These are phyloP conservation scores for Neurospora sp. DNA, from an alignment of 495 filamentous ascomycete genomes.

Conservation along the genomic window DNA sequence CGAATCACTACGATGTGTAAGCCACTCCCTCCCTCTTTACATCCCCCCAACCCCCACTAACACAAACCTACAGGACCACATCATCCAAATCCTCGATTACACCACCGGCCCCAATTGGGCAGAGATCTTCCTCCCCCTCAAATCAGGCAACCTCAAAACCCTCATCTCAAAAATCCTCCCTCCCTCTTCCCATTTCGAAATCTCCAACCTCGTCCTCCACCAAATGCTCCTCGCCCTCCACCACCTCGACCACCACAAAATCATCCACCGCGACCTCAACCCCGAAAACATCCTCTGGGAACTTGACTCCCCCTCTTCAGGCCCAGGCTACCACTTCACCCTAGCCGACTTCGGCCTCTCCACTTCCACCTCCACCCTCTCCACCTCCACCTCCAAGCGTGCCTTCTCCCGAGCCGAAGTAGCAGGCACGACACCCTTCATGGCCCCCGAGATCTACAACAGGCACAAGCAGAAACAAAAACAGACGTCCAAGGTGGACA, in stretches of 20 bases:
- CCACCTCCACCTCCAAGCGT: neutral
- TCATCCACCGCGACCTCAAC: constrained; percentile 72
- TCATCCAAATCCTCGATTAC: constrained; percentile 17
- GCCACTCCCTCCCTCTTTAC: neutral
- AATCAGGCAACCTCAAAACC: constrained; percentile 15
- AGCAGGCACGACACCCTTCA: constrained; percentile 19
- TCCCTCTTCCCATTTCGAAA: neutral
- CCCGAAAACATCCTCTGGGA: constrained; percentile 61
- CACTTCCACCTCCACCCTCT: constrained; percentile 10
- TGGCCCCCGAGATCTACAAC: constrained; percentile 23
- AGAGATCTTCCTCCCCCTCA: constrained; percentile 29
- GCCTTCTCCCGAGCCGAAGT: neutral
- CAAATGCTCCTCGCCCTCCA: constrained; percentile 27
- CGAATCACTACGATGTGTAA: constrained; percentile 17
- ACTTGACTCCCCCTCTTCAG: neutral
- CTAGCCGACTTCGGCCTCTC: constrained; percentile 29
- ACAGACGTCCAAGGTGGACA: constrained; percentile 29
- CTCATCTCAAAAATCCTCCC: constrained; percentile 1
- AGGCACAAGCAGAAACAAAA: neutral
- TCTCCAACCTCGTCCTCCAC: constrained; percentile 14
- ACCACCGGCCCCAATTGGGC: constrained; percentile 13
- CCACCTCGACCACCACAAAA: constrained; percentile 34
- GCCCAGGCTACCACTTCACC: constrained; percentile 15
- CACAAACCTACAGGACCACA: constrained; percentile 15
- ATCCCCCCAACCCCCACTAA: neutral